Conservation (phyloP, 1,284 basidiomycete genomes). For the Irpex sp. region DNA sequence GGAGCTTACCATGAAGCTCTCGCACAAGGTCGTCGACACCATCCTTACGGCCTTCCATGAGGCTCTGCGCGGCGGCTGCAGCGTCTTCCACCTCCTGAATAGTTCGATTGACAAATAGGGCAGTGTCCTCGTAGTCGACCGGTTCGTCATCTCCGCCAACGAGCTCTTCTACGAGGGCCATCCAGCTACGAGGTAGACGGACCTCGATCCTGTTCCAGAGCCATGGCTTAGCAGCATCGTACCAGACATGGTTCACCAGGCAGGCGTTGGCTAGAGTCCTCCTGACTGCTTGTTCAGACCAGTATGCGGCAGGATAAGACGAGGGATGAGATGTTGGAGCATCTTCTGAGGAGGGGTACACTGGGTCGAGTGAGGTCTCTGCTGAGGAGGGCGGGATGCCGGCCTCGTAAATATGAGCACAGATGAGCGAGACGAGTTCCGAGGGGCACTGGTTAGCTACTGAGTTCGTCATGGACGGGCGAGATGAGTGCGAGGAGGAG, state of each 20-base stretch:
- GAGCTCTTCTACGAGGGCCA: constrained; percentile 73
- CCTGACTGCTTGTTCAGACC: constrained; percentile 61
- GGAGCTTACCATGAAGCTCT: constrained; percentile 57
- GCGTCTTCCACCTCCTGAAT: constrained; percentile 60
- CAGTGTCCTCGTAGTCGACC: constrained; percentile 47
- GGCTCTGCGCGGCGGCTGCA: constrained; percentile 40
- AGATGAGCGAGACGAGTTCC: constrained; percentile 66
- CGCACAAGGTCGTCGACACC: constrained; percentile 38
- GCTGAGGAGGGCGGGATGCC: constrained; percentile 45
- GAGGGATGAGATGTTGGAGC: constrained; percentile 64
- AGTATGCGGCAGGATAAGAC: constrained; percentile 62
- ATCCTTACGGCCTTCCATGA: constrained; percentile 26
- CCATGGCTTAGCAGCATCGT: constrained; percentile 76
- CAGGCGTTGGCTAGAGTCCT: constrained; percentile 64
- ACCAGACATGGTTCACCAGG: constrained; percentile 71
- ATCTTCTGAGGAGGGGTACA: constrained; percentile 43
- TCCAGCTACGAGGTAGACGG: constrained; percentile 73
- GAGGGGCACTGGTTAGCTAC: constrained; percentile 39
- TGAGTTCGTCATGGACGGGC: constrained; percentile 11
- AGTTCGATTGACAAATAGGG: constrained; percentile 57
- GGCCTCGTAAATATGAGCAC: constrained; percentile 60
- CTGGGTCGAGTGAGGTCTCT: constrained; percentile 63
- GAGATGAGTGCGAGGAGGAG: constrained; percentile 7
- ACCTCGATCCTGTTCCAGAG: constrained; percentile 79
- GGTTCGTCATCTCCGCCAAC: constrained; percentile 60